A percentile compares a stretch with the other conserved stretches of the same genome.
These are phyloP conservation scores for Sesbania bispinosa DNA, from an alignment of 306 rosid species.

Conservation along the genomic window DNA sequence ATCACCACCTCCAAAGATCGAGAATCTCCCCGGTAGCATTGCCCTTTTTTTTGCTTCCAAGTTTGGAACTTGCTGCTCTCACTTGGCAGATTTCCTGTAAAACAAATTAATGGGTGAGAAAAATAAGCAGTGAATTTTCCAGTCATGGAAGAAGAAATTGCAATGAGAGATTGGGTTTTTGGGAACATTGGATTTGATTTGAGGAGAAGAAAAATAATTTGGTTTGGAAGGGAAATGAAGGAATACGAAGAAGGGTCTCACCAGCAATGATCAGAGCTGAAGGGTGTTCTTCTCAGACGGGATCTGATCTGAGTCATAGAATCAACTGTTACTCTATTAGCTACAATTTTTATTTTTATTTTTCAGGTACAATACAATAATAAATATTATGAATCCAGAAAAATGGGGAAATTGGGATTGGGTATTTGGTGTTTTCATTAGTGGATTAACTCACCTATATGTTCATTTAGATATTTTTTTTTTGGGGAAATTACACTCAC, in stretches of 20 bases:
- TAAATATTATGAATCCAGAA: not conserved
- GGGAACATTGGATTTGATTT: not conserved
- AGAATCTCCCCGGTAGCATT: conserved; percentile 63
- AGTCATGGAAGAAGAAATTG: not conserved
- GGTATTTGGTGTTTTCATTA: too few relatives aligned
- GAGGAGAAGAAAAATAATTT: not conserved
- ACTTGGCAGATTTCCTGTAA: not conserved
- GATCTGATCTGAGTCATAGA: conserved; percentile 31
- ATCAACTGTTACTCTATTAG: not conserved
- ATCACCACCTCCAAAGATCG: conserved; percentile 60
- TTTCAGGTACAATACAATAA: too few relatives aligned
- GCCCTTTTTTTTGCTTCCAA: not conserved
- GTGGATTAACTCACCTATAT: too few relatives aligned
- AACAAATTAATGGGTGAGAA: not conserved
- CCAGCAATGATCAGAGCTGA: conserved; percentile 20
- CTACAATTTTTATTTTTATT: not conserved
- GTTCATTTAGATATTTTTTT: too few relatives aligned
- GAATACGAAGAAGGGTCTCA: conserved; percentile 10
- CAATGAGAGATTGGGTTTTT: not conserved
- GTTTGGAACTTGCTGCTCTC: not conserved
- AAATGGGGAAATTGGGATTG: too few relatives aligned
- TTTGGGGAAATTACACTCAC: too few relatives aligned
- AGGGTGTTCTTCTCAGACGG: conserved; percentile 1
- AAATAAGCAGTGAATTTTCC: not conserved
- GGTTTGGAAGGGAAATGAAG: not conserved